Base-by-base conservation (phyloP, 371 early-diverging fungal species). In the Mortierella sp. region DNA sequence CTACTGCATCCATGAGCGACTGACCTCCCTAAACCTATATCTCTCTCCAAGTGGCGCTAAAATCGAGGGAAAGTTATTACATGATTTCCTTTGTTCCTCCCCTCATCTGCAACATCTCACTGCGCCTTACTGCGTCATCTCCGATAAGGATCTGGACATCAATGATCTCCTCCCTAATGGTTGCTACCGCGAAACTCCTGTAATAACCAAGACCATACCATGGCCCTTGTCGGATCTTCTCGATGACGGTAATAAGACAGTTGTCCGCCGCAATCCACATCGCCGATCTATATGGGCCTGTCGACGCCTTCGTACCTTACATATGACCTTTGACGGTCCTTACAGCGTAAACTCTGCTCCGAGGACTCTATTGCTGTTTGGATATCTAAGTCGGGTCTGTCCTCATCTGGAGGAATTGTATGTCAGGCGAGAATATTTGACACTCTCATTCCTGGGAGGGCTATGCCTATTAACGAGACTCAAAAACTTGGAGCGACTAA, bases 391-490 rank as follows among this genome's bases (percentile, higher is more conserved):
- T 31, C 23, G 47, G 15, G 28, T 54, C 24, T 53, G 54, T 12
- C 63, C 63, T 7, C 21, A 39, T 2, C 55, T 62, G 4, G 30
- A 48, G 17, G 55, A 49, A 2, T 23, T 62, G 1, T n/a, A 32
- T 47, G 15, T 62, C 30, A 43, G 28, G 17, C 32, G 47, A 48
- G 8, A 14, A 12, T 0, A 17, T 8, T 0, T 62, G 30, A 21
- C 52, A 17, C 27, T 53, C 12, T 17, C 39, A 0, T 39, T 53
- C 15, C 23, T 28, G 37, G 61, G 61, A n/a, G 63, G 47, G 15
- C 53, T 62, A 15, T 62, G 63, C 37, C 39, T 62, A 8, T 37
- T 62, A 21, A 28, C 63, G 0, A 26, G 55, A 37, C 47, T 62
- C 8, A 53, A 34, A 7, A 27, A 48, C 2, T 37, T 62, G 24